phyloP scores from a whole-genome alignment of 345 rosid genomes.

The Rhodomyrtus tomentosa region DNA sequence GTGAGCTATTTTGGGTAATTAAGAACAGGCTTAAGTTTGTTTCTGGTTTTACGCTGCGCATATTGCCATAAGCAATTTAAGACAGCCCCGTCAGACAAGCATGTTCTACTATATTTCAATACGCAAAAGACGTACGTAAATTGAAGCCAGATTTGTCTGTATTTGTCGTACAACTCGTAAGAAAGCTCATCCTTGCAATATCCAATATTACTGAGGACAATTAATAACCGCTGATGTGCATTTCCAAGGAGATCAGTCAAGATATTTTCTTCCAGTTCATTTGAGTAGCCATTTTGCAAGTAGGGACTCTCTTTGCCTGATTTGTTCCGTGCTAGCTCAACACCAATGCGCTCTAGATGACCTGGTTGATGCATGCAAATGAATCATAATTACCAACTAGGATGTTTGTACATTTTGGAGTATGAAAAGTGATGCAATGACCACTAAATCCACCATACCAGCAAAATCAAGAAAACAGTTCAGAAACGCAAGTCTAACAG shows the following conservation, averaged over 20 bases:
- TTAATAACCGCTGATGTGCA: slow-evolving; percentile 62
- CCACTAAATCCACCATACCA: slow-evolving; percentile 30
- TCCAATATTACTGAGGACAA: slow-evolving; percentile 87
- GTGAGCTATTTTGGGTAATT: background rate
- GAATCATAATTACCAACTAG: background rate
- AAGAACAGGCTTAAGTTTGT: background rate
- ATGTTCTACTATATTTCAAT: background rate
- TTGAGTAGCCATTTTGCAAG: slow-evolving; percentile 55
- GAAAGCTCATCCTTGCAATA: slow-evolving; percentile 95
- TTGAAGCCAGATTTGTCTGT: slow-evolving; percentile 69
- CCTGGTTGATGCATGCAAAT: slow-evolving; percentile 21
- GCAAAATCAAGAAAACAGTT: slow-evolving; percentile 98
- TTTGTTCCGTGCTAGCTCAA: slow-evolving; percentile 37
- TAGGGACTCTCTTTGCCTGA: slow-evolving; percentile 33
- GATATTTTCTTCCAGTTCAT: slow-evolving; percentile 29
- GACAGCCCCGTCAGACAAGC: background rate
- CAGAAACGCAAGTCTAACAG: slow-evolving; percentile 82
- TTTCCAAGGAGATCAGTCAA: slow-evolving; percentile 47
- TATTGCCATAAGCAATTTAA: background rate
- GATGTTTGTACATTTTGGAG: background rate
- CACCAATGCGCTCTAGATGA: slow-evolving; percentile 52
- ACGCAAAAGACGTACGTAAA: slow-evolving; percentile 31
- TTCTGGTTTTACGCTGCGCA: background rate
- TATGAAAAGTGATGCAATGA: background rate
- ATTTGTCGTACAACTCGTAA: slow-evolving; percentile 65